Evolutionary conservation across 768 basidiomycete species (phyloP), one percentile per base, ranked within the genome.

Genomic region (Calocera cornea): DNA sequence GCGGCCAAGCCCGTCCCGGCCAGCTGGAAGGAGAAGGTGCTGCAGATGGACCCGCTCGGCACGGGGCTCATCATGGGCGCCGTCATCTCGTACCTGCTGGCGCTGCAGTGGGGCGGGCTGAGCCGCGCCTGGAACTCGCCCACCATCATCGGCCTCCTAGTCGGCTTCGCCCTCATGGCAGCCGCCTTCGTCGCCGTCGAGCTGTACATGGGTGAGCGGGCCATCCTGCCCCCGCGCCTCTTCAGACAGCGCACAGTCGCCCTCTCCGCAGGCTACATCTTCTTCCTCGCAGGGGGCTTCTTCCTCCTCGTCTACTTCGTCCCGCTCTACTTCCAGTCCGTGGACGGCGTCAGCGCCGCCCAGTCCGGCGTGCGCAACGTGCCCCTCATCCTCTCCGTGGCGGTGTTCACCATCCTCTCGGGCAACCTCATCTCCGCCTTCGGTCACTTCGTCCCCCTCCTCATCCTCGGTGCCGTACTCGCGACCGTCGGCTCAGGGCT

Each of bases 401-500:
- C 54, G 31, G 2, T 60, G 14, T 60, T 60, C 54, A 29, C 14
- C 54, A 33, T 60, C 14, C 11, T 70, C 7, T 60, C 54, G 5
- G 54, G 54, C 11, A 27, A 31, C 54, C 2, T 31, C 54, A 60
- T 60, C 54, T 27, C 27, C 54, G 8, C 10, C 27, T 60, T 12
- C 14, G 78, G 78, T 17, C 70, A 74, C 66, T 77, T 77, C 70
- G 78, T 72, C 67, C 73, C 72, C n/a, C 77, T 76, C 68, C 64
- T 79, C 24, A 66, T 77, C 27, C 68, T 73, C 27, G 71, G 70
- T 19, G 77, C 78, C 0, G 69, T 75, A n/a, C 29, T 79, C 40
- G 68, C 74, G 12, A 72, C 74, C 8, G 70, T 78, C 54, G 78
- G 75, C 38, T 75, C 74, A 41, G 79, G 78, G 16, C 72, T 80